These are phyloP conservation scores for Mortierella sp. DNA, from an alignment of 371 early-diverging fungal species.

Conservation along the genomic window DNA sequence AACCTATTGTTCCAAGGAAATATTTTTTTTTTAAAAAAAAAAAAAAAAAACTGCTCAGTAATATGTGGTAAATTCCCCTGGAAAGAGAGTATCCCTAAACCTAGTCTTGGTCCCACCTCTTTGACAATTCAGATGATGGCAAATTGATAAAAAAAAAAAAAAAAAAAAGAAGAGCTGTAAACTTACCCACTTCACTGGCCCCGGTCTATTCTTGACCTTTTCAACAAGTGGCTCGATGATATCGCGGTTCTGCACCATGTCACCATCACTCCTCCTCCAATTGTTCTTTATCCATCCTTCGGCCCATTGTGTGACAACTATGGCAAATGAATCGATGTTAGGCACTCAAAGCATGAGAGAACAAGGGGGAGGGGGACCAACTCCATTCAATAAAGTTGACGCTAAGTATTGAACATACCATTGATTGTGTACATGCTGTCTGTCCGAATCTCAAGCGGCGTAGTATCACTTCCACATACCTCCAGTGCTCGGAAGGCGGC, in stretches of 20 bases:
- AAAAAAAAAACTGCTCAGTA: not conserved
- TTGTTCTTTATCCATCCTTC: conserved; percentile 70
- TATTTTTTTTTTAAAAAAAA: not conserved
- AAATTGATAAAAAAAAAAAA: not conserved
- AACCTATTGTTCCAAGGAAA: conserved; percentile 19
- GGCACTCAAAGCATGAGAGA: too few species aligned
- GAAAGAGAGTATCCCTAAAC: too few species aligned
- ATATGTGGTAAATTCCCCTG: too few species aligned
- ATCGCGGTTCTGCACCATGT: conserved; percentile 78
- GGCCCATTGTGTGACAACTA: conserved; percentile 74
- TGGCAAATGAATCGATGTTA: not conserved
- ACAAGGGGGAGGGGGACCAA: too few species aligned
- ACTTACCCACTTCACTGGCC: conserved; percentile 61
- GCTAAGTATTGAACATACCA: conserved; percentile 26
- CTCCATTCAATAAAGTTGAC: too few species aligned
- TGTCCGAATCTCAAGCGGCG: conserved; percentile 65
- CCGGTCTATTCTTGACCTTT: conserved; percentile 53
- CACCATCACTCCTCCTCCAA: conserved; percentile 68
- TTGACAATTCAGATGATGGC: too few species aligned
- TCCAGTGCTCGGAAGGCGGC: conserved; percentile 79
- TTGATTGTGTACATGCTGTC: conserved; percentile 79
- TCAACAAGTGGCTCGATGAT: conserved; percentile 66
- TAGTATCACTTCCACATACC: conserved; percentile 40
- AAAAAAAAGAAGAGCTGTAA: not conserved
- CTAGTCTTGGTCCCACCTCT: too few species aligned